Percentiles rank a stretch among this genome's conserved stretches.
Conservation (phyloP, 495 filamentous ascomycete genomes). For the Trichoderma reesei region DNA sequence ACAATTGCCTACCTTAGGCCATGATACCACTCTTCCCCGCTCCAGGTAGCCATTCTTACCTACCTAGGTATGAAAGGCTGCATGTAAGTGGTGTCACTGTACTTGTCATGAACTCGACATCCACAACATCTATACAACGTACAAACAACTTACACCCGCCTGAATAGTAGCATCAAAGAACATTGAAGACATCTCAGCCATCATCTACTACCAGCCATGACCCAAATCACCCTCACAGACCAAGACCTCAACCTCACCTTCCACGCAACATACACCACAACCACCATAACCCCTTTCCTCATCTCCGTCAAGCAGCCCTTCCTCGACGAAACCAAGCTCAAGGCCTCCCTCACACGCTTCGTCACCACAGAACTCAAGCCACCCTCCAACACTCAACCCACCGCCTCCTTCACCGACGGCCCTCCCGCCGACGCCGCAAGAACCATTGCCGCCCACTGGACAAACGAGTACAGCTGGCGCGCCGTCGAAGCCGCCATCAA, state of each 20-base stretch:
- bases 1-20: no score
- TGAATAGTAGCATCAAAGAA: no score
- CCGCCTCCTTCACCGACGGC: conserved; percentile 12
- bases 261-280: not conserved
- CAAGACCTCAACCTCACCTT: not conserved
- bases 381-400: not conserved
- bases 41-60: not conserved
- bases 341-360: not conserved
- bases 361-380: not conserved
- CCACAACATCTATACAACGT: no score
- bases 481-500: conserved; percentile 1
- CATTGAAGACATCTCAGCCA: no score
- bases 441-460: conserved; percentile 1
- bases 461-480: not conserved
- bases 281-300: not conserved
- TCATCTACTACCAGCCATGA: no score
- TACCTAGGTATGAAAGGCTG: not conserved
- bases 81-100: no score
- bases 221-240: not conserved
- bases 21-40: no score
- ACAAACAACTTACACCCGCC: no score
- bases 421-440: not conserved
- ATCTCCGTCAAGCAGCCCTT: not conserved
- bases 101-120: no score
- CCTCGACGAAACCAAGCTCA: not conserved